phyloP scores from a whole-genome alignment of 2,329 filamentous ascomycete genomes.

The Aspergillus pseudonomiae region DNA sequence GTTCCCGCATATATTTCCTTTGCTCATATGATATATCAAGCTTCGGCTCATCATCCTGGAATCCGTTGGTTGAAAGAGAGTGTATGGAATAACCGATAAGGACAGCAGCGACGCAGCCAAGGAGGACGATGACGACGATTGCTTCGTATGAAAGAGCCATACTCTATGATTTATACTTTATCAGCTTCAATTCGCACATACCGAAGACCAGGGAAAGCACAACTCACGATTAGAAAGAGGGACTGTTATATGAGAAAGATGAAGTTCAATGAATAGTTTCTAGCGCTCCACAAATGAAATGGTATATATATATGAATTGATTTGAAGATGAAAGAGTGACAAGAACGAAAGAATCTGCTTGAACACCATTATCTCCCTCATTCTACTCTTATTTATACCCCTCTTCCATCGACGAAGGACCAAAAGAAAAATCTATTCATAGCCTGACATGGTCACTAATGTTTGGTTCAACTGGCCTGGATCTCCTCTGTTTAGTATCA shows the following conservation, averaged over 20 bases:
- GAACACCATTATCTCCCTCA: background rate
- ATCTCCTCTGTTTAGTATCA: background rate
- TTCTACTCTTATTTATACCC: background rate
- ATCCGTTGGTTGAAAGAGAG: slow-evolving; percentile 19
- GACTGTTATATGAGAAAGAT: background rate
- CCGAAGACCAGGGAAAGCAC: background rate
- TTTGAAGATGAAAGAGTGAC: background rate
- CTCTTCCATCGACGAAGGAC: background rate
- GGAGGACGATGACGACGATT: slow-evolving; percentile 19
- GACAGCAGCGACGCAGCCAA: slow-evolving; percentile 29
- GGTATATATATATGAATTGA: background rate
- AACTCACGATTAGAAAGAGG: background rate
- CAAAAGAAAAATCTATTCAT: slow-evolving; percentile 2
- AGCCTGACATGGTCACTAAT: background rate
- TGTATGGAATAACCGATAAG: slow-evolving; percentile 34
- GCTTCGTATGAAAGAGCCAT: slow-evolving; percentile 2
- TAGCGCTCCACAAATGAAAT: background rate
- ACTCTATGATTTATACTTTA: background rate
- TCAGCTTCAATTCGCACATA: background rate
- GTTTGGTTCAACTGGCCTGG: background rate
- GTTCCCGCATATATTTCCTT: slow-evolving; percentile 32
- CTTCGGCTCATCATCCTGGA: slow-evolving; percentile 16
- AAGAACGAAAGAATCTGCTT: background rate
- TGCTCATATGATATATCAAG: slow-evolving; percentile 28
- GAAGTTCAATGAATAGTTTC: background rate